These are phyloP conservation scores for Xylaria flabelliformis DNA, from an alignment of 495 filamentous ascomycete species.

Conservation along the genomic window DNA sequence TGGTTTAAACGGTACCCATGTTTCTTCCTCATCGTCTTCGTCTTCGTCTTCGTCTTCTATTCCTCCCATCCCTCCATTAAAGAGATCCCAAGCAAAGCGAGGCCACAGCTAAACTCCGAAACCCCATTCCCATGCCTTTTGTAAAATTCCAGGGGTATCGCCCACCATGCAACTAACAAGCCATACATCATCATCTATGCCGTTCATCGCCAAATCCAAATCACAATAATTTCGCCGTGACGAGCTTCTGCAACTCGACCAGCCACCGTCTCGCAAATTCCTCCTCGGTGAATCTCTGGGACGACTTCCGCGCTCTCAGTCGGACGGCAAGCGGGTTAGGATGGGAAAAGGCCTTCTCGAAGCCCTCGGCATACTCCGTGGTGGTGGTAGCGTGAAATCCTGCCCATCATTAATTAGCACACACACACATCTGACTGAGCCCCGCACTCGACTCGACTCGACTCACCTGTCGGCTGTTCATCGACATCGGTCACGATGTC, in stretches of 20 bases:
- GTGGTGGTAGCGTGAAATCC: slow-evolving; percentile 84
- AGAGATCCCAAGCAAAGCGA: slow-evolving; percentile 1
- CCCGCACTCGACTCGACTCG: background rate
- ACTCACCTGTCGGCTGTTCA: slow-evolving; percentile 72
- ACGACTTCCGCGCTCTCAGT: slow-evolving; percentile 72
- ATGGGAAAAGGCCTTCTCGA: slow-evolving; percentile 75
- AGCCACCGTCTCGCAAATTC: slow-evolving; percentile 82
- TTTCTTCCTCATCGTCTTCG: background rate
- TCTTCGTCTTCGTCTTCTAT: background rate
- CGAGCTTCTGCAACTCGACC: slow-evolving; percentile 70
- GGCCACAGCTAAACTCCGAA: slow-evolving; percentile 17
- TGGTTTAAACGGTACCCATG: background rate
- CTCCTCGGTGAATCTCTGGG: slow-evolving; percentile 84
- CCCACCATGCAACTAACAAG: background rate
- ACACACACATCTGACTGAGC: background rate
- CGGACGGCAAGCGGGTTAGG: slow-evolving; percentile 70
- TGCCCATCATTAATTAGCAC: slow-evolving; percentile 27
- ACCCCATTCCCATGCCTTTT: slow-evolving; percentile 12
- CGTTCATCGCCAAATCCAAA: background rate
- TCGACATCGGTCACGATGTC: slow-evolving; percentile 88
- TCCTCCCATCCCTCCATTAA: background rate
- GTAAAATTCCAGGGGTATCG: slow-evolving; percentile 14
- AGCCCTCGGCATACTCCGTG: slow-evolving; percentile 77
- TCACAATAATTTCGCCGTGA: slow-evolving; percentile 38
- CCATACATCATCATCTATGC: background rate